Evolutionary conservation across 306 rosid genomes (phyloP), one percentile per base, ranked within the genome.

Genomic region (Begonia peltatifolia): DNA sequence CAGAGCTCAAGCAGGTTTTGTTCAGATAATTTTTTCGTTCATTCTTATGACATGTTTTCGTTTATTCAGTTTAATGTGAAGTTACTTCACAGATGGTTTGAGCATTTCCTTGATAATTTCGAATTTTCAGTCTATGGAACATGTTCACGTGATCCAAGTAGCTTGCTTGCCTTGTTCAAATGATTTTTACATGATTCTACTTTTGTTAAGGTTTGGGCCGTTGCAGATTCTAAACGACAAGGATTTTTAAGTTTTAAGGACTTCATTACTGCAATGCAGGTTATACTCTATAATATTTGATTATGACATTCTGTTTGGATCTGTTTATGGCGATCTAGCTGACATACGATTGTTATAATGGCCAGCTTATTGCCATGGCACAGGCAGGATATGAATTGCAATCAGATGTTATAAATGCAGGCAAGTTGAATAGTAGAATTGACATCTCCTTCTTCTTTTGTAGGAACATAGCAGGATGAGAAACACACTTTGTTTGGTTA

Each of bases 211-310:
- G 81, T 90, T 14, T 90, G 99, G 99, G 79, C 94, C 13, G 68
- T 76, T 46, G 73, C 99, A 9, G 95, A 90, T 74, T 69, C 71
- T 11, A 90, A 74, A 54, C 74, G 87, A 11, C 94, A 77, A 56
- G 99, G 94, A 2, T 90, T 67, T 68, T 47, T 90, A 50, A 81
- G 88, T 3, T 63, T 90, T 44, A 9, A 68, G 0, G 93, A 90
- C 76, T 90, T 90, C 46, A 68, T 79, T 44, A 73, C 88, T 10
- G 94, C 94, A 1, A 79, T 90, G 99, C 92, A 81, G 94, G 94
- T 83, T 71, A 7, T 50, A 50, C 38, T 47, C 0, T 43, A 52
- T 59, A 12, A 14, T 25, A 8, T 1, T 1, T 61, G 50, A 41
- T 12, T 46, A 0, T 25, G 11, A 11, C 60, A 6, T 38, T 12